Conservation (phyloP, 2,329 filamentous ascomycete genomes). For the Penicillium oxalicum region DNA sequence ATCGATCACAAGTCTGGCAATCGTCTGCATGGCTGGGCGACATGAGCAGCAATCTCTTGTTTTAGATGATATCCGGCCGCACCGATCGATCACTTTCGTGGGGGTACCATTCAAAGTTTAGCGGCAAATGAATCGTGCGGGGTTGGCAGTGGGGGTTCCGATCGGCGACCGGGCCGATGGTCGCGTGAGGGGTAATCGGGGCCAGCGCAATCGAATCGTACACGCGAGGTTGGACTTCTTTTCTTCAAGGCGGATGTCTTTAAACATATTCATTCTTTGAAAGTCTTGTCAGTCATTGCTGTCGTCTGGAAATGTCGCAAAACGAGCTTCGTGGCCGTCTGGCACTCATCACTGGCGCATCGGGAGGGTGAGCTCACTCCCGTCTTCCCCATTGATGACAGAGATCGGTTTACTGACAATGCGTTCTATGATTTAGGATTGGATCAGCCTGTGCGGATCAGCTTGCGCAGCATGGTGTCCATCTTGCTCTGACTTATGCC, state of each 20-base stretch:
- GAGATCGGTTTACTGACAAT: conserved; percentile 1
- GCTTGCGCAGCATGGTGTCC: conserved; percentile 48
- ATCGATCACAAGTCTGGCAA: conserved; percentile 34
- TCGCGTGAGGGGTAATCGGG: conserved; percentile 16
- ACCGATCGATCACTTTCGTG: neutral
- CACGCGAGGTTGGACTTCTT: neutral
- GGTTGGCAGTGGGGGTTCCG: conserved; percentile 17
- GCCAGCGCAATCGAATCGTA: conserved; percentile 6
- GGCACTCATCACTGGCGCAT: conserved; percentile 57
- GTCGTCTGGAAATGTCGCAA: conserved; percentile 13
- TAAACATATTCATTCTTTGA: neutral
- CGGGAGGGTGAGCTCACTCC: conserved; percentile 47
- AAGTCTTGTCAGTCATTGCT: neutral
- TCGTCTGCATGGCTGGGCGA: conserved; percentile 38
- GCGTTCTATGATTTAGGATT: conserved; percentile 42
- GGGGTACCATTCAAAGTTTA: conserved; percentile 3
- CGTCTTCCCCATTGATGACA: neutral
- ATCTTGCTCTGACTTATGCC: conserved; percentile 56
- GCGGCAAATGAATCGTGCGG: conserved; percentile 19
- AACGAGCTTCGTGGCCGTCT: conserved; percentile 50
- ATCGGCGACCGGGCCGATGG: conserved; percentile 24
- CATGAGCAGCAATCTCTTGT: conserved; percentile 33
- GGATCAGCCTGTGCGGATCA: conserved; percentile 54
- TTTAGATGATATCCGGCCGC: conserved; percentile 7
- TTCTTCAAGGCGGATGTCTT: neutral